Evolutionary conservation across 2,329 filamentous ascomycete genomes (phyloP).

Genomic region (Exophiala calicioides): DNA sequence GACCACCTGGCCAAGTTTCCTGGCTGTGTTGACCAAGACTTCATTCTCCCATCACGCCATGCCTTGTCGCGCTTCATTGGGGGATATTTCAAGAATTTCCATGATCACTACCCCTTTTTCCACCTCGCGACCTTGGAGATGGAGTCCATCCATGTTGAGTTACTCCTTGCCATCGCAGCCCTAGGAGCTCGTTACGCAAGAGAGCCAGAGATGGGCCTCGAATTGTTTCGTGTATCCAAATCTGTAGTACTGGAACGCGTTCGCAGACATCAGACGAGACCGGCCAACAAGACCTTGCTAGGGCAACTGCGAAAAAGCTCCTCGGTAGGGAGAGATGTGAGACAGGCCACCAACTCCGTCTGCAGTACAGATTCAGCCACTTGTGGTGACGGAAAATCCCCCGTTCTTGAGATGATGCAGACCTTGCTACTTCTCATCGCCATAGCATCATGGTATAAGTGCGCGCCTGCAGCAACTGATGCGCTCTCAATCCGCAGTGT

Average conservation of each 20-base stretch:
- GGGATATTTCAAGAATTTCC: slow-evolving; percentile 69
- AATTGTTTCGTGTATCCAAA: slow-evolving; percentile 51
- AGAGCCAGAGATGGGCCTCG: slow-evolving; percentile 4
- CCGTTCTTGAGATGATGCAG: no score
- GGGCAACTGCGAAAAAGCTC: no score
- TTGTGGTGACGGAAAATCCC: no score
- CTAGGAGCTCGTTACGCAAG: slow-evolving; percentile 47
- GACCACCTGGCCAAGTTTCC: slow-evolving; percentile 19
- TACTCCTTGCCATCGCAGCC: slow-evolving; percentile 67
- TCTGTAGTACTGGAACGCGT: slow-evolving; percentile 53
- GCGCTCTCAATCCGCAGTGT: slow-evolving; percentile 16
- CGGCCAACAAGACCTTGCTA: no score
- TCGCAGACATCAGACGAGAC: slow-evolving; percentile 56
- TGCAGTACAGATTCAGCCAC: no score
- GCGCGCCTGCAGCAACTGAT: slow-evolving; percentile 7
- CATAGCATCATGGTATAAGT: no score
- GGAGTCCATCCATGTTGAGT: slow-evolving; percentile 65
- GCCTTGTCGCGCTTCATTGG: slow-evolving; percentile 69
- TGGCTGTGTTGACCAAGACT: slow-evolving; percentile 12
- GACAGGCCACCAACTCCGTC: no score
- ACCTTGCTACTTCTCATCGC: no score
- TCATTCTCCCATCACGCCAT: slow-evolving; percentile 65
- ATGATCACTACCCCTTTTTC: slow-evolving; percentile 62
- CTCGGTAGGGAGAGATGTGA: no score
- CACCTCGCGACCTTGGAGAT: slow-evolving; percentile 68